phyloP scores from a whole-genome alignment of 2,329 filamentous ascomycete species.

The Alternaria arborescens region DNA sequence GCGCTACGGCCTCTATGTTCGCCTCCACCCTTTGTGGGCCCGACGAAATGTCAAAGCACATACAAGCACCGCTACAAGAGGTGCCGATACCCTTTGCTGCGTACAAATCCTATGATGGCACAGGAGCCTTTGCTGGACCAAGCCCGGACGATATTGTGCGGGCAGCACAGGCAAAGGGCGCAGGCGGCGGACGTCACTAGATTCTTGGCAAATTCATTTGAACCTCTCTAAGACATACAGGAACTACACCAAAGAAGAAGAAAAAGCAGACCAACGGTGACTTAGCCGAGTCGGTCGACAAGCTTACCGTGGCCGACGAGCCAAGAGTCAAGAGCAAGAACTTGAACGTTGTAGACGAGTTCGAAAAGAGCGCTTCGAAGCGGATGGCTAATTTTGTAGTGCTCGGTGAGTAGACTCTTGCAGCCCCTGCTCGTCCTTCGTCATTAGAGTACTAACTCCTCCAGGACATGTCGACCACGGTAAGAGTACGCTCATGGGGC shows the following conservation, averaged over 20 bases:
- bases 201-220: slow-evolving; percentile 18
- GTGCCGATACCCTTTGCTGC: slow-evolving; percentile 54
- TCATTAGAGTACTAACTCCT: background rate
- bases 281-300: slow-evolving; percentile 59
- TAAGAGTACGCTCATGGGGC: slow-evolving; percentile 97
- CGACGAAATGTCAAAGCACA: slow-evolving; percentile 9
- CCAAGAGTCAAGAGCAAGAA: slow-evolving; percentile 74
- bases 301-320: slow-evolving; percentile 58
- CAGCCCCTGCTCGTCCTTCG: background rate
- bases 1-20: slow-evolving; percentile 61
- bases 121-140: slow-evolving; percentile 77
- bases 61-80: slow-evolving; percentile 7
- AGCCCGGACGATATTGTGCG: slow-evolving; percentile 92
- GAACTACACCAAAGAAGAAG: slow-evolving; percentile 41
- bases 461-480: slow-evolving; percentile 92
- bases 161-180: slow-evolving; percentile 72
- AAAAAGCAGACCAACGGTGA: slow-evolving; percentile 32
- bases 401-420: slow-evolving; percentile 68
- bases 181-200: slow-evolving; percentile 49
- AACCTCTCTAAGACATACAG: slow-evolving; percentile 35
- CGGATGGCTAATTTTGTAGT: slow-evolving; percentile 90
- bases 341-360: slow-evolving; percentile 83
- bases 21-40: slow-evolving; percentile 59
- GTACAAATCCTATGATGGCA: slow-evolving; percentile 51
- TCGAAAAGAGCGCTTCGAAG: slow-evolving; percentile 77